phyloP scores from a whole-genome alignment of 805 yeast genomes.

The Candida incommunis region DNA sequence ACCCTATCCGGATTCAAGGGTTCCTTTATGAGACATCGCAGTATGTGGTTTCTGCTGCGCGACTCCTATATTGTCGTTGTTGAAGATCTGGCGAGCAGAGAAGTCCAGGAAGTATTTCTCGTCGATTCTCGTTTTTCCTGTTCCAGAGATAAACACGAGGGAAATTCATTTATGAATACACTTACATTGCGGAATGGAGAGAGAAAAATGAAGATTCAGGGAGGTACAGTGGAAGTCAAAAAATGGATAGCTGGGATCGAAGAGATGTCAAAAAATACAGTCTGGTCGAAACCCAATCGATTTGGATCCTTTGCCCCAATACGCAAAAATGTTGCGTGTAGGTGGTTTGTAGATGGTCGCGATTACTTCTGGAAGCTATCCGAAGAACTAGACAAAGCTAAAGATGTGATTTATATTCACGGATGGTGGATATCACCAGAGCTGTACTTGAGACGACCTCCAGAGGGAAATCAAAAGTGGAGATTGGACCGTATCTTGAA shows the following conservation, averaged over 20 bases:
- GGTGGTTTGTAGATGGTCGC: conserved; percentile 94
- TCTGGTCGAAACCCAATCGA: conserved; percentile 63
- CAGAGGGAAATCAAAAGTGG: conserved; percentile 89
- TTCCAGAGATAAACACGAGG: conserved; percentile 29
- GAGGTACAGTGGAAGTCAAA: background rate
- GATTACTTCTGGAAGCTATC: conserved; percentile 96
- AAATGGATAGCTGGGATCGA: conserved; percentile 7
- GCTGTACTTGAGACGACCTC: conserved; percentile 81
- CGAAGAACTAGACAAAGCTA: conserved; percentile 83
- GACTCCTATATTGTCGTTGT: conserved; percentile 77
- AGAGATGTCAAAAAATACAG: conserved; percentile 49
- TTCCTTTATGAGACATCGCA: conserved; percentile 81
- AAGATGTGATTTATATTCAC: conserved; percentile 84
- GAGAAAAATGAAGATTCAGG: conserved; percentile 28
- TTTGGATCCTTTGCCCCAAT: conserved; percentile 91
- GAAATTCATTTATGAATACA: conserved; percentile 20
- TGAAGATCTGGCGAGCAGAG: conserved; percentile 71
- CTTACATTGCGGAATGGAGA: conserved; percentile 19
- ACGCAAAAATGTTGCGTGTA: conserved; percentile 72
- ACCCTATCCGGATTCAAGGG: conserved; percentile 54
- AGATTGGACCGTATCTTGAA: conserved; percentile 79
- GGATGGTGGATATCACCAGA: conserved; percentile 99
- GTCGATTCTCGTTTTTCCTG: conserved; percentile 41
- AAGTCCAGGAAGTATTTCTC: conserved; percentile 80
- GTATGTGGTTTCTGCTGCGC: conserved; percentile 83